Percentiles rank a stretch among this genome's conserved stretches.
Evolutionary conservation across 805 yeast species (phyloP).

Genomic region (Tetrapisispora pingtungensis): DNA sequence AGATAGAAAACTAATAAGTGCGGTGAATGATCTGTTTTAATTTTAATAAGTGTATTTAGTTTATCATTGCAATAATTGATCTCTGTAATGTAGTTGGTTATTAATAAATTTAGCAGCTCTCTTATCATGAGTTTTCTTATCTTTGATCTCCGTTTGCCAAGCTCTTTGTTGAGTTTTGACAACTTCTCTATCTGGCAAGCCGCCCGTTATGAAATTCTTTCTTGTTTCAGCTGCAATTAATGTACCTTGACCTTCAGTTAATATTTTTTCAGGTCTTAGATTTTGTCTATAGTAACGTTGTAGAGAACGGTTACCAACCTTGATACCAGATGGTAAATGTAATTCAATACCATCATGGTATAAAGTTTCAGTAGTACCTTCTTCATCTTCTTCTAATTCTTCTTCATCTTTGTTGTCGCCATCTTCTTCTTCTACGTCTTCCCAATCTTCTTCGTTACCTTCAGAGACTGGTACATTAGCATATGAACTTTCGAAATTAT

Average conservation of each 20-base stretch:
- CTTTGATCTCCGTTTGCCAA: conserved; percentile 56
- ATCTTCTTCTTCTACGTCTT: conserved; percentile 30
- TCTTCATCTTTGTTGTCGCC: conserved; percentile 21
- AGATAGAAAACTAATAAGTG: too few relatives aligned
- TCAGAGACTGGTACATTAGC: neutral
- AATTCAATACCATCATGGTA: conserved; percentile 61
- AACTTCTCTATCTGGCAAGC: conserved; percentile 35
- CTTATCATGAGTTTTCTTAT: conserved; percentile 39
- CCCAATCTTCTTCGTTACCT: conserved; percentile 16
- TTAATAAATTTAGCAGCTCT: conserved; percentile 72
- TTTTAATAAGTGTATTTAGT: neutral
- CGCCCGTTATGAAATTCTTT: conserved; percentile 25
- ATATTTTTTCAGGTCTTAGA: conserved; percentile 44
- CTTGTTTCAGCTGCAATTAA: conserved; percentile 79
- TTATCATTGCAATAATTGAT: conserved; percentile 49
- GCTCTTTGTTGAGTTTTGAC: conserved; percentile 45
- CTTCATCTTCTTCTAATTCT: conserved; percentile 23
- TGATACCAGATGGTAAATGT: conserved; percentile 72
- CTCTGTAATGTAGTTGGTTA: conserved; percentile 83
- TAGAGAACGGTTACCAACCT: conserved; percentile 79
- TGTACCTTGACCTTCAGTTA: conserved; percentile 74
- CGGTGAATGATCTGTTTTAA: too few relatives aligned
- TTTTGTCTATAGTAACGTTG: conserved; percentile 73
- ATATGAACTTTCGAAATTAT: conserved; percentile 78
- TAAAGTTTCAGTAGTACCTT: conserved; percentile 32